A percentile compares a stretch with the other conserved stretches of the same genome.
Evolutionary conservation across 768 basidiomycete species (phyloP).

Genomic region (Russula vinacea): DNA sequence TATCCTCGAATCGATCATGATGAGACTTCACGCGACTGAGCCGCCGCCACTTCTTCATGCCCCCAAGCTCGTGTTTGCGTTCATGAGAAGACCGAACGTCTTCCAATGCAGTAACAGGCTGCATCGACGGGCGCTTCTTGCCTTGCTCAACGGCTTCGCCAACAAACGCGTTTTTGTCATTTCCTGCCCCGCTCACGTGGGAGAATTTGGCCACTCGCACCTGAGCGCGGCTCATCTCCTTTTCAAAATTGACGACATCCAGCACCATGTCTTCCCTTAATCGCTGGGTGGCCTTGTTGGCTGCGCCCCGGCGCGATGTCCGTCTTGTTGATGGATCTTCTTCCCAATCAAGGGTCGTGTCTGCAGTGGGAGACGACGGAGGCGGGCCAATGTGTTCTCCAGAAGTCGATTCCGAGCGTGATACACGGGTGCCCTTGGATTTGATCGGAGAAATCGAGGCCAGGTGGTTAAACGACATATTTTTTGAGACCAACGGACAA

Average conservation of each 20-base stretch:
- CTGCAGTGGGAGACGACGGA: slow-evolving; percentile 26
- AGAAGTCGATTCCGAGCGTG: neutral
- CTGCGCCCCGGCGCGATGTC: slow-evolving; percentile 48
- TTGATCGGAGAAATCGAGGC: slow-evolving; percentile 57
- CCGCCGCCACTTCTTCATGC: slow-evolving; percentile 22
- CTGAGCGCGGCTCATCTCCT: slow-evolving; percentile 50
- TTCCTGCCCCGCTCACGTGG: slow-evolving; percentile 27
- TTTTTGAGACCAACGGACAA: slow-evolving; percentile 61
- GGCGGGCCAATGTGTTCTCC: neutral
- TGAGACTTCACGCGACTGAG: slow-evolving; percentile 30
- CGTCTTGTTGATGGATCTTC: slow-evolving; percentile 28
- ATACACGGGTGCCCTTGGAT: slow-evolving; percentile 2
- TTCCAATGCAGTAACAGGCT: slow-evolving; percentile 16
- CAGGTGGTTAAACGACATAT: slow-evolving; percentile 66
- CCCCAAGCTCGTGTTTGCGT: neutral
- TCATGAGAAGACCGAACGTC: slow-evolving; percentile 15
- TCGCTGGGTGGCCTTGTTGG: slow-evolving; percentile 47
- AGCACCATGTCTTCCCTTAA: slow-evolving; percentile 65
- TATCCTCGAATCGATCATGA: slow-evolving; percentile 29
- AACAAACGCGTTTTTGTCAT: slow-evolving; percentile 27
- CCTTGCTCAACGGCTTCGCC: slow-evolving; percentile 30
- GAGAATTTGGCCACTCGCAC: slow-evolving; percentile 34
- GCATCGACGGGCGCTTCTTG: slow-evolving; percentile 34
- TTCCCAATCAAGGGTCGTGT: slow-evolving; percentile 27
- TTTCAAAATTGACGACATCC: slow-evolving; percentile 66